Evolutionary conservation across 148 eudicot genomes (phyloP).

Genomic region (Heliamphora exappendiculata): DNA sequence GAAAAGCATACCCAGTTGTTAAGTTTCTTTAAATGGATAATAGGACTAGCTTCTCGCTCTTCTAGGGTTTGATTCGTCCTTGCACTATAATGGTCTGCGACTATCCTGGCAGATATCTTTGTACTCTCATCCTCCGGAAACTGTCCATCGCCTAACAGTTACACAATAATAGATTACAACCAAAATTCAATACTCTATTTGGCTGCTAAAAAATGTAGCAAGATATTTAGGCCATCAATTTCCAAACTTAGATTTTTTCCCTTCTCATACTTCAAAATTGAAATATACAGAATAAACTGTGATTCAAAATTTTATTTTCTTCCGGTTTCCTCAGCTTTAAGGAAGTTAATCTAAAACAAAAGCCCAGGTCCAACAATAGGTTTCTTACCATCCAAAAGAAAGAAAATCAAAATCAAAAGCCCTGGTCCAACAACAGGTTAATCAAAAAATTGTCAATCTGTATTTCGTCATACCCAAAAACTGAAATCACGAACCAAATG

Average conservation of each 20-base stretch:
- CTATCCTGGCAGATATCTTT: slow-evolving; percentile 60
- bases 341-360: no score
- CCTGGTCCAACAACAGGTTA: background rate
- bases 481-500: background rate
- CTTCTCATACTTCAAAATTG: background rate
- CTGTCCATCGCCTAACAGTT: slow-evolving; percentile 43
- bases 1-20: slow-evolving; percentile 75
- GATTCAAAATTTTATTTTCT: background rate
- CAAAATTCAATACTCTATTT: background rate
- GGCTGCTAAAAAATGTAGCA: background rate
- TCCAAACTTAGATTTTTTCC: background rate
- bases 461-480: no score
- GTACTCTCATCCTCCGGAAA: slow-evolving; percentile 66
- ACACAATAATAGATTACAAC: background rate
- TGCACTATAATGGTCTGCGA: slow-evolving; percentile 98
- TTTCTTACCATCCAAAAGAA: no score
- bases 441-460: no score
- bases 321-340: background rate
- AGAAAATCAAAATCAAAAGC: background rate
- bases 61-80: slow-evolving; percentile 90
- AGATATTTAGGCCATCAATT: no score
- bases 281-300: background rate
- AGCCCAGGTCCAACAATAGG: no score
- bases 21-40: slow-evolving; percentile 96
- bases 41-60: slow-evolving; percentile 93